Percentiles rank a stretch among this genome's conserved stretches.
These are phyloP conservation scores for Solanum hybrid DNA, from an alignment of 305 asterid genomes.

Conservation along the genomic window DNA sequence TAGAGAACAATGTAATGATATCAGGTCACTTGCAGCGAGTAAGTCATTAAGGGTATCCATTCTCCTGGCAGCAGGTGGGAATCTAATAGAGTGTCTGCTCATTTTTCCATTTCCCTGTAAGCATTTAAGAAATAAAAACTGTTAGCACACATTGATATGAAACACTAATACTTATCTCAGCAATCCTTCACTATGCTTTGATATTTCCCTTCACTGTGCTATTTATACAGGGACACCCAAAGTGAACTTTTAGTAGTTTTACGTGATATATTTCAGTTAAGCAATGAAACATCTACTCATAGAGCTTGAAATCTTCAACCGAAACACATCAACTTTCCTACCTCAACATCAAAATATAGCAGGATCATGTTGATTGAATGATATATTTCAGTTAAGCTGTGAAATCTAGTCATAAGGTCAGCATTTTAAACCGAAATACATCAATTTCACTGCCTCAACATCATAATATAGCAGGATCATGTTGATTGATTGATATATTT, in stretches of 20 bases:
- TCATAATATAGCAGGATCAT: neutral
- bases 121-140: slow-evolving; percentile 7
- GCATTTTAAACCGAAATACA: neutral
- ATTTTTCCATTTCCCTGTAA: slow-evolving; percentile 56
- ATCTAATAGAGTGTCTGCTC: slow-evolving; percentile 50
- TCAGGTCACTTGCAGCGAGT: slow-evolving; percentile 95
- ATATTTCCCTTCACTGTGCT: neutral
- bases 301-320: neutral
- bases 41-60: slow-evolving; percentile 98
- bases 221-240: neutral
- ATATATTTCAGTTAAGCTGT: neutral
- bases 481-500: neutral
- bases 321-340: neutral
- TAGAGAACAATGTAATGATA: slow-evolving; percentile 89
- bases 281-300: neutral
- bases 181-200: neutral
- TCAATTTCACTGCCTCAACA: slow-evolving; percentile 3
- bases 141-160: neutral
- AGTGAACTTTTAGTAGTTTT: neutral
- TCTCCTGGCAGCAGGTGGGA: slow-evolving; percentile 94
- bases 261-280: neutral
- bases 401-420: neutral
- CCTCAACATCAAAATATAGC: slow-evolving; percentile 5
- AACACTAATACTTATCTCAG: neutral
- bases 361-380: neutral